Percentiles rank a stretch among this genome's conserved stretches.
Evolutionary conservation across 441 rosid genomes (phyloP).

Genomic region (Euphorbia celastroides): DNA sequence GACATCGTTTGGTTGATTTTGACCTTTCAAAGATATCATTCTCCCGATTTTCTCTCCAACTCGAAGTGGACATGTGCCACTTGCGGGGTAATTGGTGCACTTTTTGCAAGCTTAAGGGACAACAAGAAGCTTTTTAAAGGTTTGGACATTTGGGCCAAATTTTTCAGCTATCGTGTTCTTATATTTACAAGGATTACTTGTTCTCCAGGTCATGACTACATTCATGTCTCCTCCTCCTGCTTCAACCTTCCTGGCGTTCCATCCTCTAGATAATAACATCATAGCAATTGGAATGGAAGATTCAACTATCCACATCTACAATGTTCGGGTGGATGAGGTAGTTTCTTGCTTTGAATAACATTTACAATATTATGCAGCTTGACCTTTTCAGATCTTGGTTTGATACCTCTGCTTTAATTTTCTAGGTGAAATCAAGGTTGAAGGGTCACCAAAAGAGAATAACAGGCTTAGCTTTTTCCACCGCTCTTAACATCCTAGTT

Average conservation of each 20-base stretch:
- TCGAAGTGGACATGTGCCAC: too few relatives aligned
- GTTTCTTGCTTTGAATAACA: conserved; percentile 4
- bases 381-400: not conserved
- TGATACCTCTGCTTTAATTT: conserved; percentile 19
- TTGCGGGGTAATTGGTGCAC: too few relatives aligned
- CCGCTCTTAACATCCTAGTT: conserved; percentile 69
- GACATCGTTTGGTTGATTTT: too few relatives aligned
- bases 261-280: conserved; percentile 86
- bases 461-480: conserved; percentile 86
- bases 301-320: conserved; percentile 83
- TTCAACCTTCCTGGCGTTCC: conserved; percentile 86
- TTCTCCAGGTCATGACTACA: conserved; percentile 79
- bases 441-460: conserved; percentile 90
- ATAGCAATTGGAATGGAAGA: conserved; percentile 97
- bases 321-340: conserved; percentile 91
- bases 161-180: too few relatives aligned
- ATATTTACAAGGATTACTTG: conserved; percentile 15
- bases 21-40: too few relatives aligned
- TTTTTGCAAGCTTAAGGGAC: too few relatives aligned
- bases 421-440: conserved; percentile 75
- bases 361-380: conserved; percentile 4
- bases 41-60: too few relatives aligned
- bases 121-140: too few relatives aligned
- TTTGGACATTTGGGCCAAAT: too few relatives aligned
- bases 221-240: conserved; percentile 88